phyloP scores from a whole-genome alignment of 441 rosid genomes.

The Gossypium armourianum region DNA sequence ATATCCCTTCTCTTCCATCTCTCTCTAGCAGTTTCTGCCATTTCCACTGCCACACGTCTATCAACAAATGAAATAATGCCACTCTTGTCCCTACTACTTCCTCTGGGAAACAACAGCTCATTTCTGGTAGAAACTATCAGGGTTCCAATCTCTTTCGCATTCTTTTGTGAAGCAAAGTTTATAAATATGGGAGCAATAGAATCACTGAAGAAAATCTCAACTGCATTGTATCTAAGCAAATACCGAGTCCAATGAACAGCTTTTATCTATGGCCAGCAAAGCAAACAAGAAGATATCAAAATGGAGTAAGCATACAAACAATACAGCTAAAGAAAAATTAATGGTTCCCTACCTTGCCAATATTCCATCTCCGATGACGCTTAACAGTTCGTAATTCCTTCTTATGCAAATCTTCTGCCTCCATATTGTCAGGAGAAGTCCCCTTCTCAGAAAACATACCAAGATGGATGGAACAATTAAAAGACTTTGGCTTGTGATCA shows the following conservation, averaged over 20 bases:
- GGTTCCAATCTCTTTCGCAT: conserved; percentile 86
- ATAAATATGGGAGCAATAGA: conserved; percentile 68
- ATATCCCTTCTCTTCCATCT: conserved; percentile 96
- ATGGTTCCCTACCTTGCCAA: conserved; percentile 53
- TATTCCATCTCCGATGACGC: conserved; percentile 84
- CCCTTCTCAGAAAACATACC: conserved; percentile 39
- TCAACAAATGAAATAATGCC: conserved; percentile 72
- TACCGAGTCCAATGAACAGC: conserved; percentile 89
- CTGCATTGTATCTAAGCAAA: conserved; percentile 84
- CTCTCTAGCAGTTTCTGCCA: conserved; percentile 92
- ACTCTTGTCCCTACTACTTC: conserved; percentile 70
- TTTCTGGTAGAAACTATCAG: conserved; percentile 77
- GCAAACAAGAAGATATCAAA: conserved; percentile 19
- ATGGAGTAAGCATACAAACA: conserved; percentile 15
- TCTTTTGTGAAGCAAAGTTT: conserved; percentile 68
- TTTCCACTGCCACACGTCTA: conserved; percentile 74
- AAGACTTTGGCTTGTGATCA: conserved; percentile 49
- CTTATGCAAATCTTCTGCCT: conserved; percentile 37
- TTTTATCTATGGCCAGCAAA: conserved; percentile 48
- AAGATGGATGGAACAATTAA: conserved; percentile 43
- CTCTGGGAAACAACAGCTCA: conserved; percentile 77
- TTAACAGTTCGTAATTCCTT: conserved; percentile 51
- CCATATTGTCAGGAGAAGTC: conserved; percentile 32
- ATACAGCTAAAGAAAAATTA: conserved; percentile 4
- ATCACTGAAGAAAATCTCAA: conserved; percentile 73